phyloP scores from a whole-genome alignment of 768 basidiomycete genomes.

The Floccularia luteovirens region DNA sequence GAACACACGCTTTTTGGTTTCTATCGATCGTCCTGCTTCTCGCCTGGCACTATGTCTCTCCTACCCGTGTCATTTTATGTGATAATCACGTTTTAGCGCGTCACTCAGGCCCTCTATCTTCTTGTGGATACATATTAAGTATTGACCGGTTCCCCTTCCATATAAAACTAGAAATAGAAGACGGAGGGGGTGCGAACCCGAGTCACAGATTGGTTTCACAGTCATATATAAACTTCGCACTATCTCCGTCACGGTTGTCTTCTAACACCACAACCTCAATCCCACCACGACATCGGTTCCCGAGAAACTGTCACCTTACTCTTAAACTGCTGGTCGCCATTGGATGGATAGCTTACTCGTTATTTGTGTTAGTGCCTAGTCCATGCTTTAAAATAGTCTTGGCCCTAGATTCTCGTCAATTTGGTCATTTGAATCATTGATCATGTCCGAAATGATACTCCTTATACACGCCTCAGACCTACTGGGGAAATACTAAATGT shows the following conservation, averaged over 20 bases:
- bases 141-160: conserved; percentile 3
- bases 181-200: conserved; percentile 2
- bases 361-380: too few species aligned
- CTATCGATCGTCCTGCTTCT: neutral
- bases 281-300: too few species aligned
- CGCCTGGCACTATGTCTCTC: neutral
- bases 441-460: too few species aligned
- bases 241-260: conserved; percentile 16
- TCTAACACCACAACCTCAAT: conserved; percentile 17
- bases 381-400: too few species aligned
- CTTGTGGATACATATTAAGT: neutral
- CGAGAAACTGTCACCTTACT: too few species aligned
- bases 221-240: conserved; percentile 7
- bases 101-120: conserved; percentile 5
- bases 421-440: too few species aligned
- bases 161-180: conserved; percentile 8
- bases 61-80: too few species aligned
- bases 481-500: too few species aligned
- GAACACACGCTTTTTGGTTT: conserved; percentile 7
- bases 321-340: too few species aligned
- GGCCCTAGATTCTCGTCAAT: too few species aligned
- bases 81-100: neutral
- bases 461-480: too few species aligned
- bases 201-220: neutral
- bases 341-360: too few species aligned